Base-by-base conservation (phyloP, 1,139 yeast genomes). In the Debaryomycetaceae sp. region DNA sequence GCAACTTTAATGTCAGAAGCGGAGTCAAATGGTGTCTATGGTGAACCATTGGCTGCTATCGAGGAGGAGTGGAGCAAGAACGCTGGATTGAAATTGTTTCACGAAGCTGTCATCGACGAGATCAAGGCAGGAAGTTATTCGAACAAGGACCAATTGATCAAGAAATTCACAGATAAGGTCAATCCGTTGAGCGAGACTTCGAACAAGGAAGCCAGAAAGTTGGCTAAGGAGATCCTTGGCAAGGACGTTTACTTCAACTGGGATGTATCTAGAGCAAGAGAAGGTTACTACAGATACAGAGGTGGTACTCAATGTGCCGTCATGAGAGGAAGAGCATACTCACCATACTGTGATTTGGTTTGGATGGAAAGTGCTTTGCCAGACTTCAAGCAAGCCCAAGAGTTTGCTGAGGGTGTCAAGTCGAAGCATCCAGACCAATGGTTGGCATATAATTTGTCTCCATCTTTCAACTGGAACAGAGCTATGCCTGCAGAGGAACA, bases 301-400 rank as follows among this genome's bases (percentile, higher is more conserved):
- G 98, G 98, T 64, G 98, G 98, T 61, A 89, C 97, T 50, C 93
- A 89, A 75, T 90, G 97, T 78, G 97, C 98, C 45, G 87, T 91
- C 49, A 91, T 89, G 86, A 85, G 99, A 70, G 98, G 96, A 55
- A 84, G 96, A 64, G 96, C 97, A 37, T 93, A 78, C 66, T 91
- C 97, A 48, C 97, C 97, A 54, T 91, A 85, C 69, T 90, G 95
- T 46, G 99, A 93, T 70, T 78, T 93, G 75, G 85, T 91, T 59
- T 93, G 99, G 99, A 91, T 93, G 98, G 98, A 93, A 76, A 87
- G 96, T 51, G 93, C 95, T 68, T 81, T 88, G 56, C 98, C 99
- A 58, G 97, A 90, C 68, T 91, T 79, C 72, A 79, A 75, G 49
- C 98, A 93, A 75, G 98, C 98, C 54, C 81, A 85, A 71, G 97